These are phyloP conservation scores for Dactylellina haptotyla DNA, from an alignment of 2,329 filamentous ascomycete species.

Conservation along the genomic window DNA sequence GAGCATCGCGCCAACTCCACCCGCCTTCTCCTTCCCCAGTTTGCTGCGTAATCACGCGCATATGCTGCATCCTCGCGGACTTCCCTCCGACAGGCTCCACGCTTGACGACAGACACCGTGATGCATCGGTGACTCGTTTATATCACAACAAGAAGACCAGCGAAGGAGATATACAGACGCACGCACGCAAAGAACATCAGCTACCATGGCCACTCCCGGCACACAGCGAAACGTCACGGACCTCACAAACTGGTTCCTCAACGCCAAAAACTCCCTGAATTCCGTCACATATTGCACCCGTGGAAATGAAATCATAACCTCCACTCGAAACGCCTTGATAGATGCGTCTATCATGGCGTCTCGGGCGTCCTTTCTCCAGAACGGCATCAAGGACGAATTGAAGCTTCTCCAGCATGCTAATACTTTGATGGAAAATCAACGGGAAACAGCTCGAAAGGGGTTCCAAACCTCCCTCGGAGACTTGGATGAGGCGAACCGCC, in stretches of 20 bases:
- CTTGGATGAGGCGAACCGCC: slow-evolving; percentile 43
- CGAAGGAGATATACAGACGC: not conserved
- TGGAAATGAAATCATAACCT: slow-evolving; percentile 57
- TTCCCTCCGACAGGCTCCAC: slow-evolving; percentile 2
- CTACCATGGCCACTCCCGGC: slow-evolving; percentile 33
- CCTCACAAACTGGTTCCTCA: slow-evolving; percentile 58
- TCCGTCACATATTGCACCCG: slow-evolving; percentile 57
- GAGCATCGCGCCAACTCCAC: slow-evolving; percentile 4
- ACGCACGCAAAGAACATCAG: not conserved
- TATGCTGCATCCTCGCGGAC: slow-evolving; percentile 10
- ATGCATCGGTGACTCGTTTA: slow-evolving; percentile 1
- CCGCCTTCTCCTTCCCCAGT: not conserved
- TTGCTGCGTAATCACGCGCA: slow-evolving; percentile 40
- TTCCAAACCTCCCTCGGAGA: slow-evolving; percentile 51
- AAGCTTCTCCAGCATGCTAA: slow-evolving; percentile 55
- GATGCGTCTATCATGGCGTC: slow-evolving; percentile 57
- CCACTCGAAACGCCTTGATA: slow-evolving; percentile 57
- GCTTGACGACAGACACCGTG: slow-evolving; percentile 1
- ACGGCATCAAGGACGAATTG: slow-evolving; percentile 57
- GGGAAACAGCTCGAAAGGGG: slow-evolving; percentile 54
- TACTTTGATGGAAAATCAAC: slow-evolving; percentile 55
- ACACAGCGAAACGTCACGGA: slow-evolving; percentile 61
- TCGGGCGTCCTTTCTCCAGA: slow-evolving; percentile 57
- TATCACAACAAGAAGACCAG: no score
- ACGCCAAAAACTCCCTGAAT: slow-evolving; percentile 58